Evolutionary conservation across 2,329 filamentous ascomycete genomes (phyloP).

Genomic region (Diaporthe nobilis): DNA sequence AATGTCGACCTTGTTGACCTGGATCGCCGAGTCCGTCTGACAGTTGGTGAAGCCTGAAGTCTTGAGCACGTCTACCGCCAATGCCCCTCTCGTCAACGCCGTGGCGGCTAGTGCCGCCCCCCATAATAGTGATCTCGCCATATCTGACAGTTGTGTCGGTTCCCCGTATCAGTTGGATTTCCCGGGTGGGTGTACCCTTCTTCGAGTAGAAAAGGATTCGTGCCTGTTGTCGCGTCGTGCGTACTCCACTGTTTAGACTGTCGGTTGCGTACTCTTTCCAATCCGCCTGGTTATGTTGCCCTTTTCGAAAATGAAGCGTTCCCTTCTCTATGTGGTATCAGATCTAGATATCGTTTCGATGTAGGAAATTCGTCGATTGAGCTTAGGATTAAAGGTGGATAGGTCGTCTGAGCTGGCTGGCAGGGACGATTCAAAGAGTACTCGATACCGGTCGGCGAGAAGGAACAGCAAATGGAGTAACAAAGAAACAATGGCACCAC

Average conservation of each 20-base stretch:
- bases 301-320: conserved; percentile 35
- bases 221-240: conserved; percentile 14
- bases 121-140: conserved; percentile 48
- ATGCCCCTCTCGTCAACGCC: conserved; percentile 60
- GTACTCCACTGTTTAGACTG: conserved; percentile 4
- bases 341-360: conserved; percentile 35
- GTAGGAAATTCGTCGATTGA: conserved; percentile 38
- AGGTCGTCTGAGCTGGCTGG: conserved; percentile 40
- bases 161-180: neutral
- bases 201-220: conserved; percentile 17
- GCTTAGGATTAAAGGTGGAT: conserved; percentile 42
- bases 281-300: conserved; percentile 35
- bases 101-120: conserved; percentile 51
- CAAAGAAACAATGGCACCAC: conserved; percentile 47
- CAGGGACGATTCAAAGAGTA: conserved; percentile 41
- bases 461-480: conserved; percentile 43
- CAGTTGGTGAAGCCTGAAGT: conserved; percentile 88
- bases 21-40: conserved; percentile 70
- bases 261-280: conserved; percentile 37
- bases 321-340: conserved; percentile 42
- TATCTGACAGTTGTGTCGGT: conserved; percentile 23
- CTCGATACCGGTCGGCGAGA: conserved; percentile 43
- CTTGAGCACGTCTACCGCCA: conserved; percentile 80
- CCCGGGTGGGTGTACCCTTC: conserved; percentile 24
- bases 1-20: conserved; percentile 81